These are phyloP conservation scores for Eucalyptus marginata DNA, from an alignment of 345 rosid genomes.

Conservation along the genomic window DNA sequence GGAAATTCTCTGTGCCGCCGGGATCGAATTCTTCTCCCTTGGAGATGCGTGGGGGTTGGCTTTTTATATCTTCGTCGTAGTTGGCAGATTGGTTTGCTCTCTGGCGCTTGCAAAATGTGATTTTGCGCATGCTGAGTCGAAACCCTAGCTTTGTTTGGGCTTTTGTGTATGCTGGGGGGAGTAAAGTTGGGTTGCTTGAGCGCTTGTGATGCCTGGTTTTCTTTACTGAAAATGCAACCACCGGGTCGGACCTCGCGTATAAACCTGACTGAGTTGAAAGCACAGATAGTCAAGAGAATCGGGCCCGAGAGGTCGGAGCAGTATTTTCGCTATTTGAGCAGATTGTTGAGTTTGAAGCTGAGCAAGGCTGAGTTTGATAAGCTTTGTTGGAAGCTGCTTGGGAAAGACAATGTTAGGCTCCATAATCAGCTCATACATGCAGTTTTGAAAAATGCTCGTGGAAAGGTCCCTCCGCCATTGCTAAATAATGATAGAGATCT, in stretches of 20 bases:
- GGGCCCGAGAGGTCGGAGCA: slow-evolving; percentile 19
- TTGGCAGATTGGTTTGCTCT: neutral
- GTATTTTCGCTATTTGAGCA: slow-evolving; percentile 18
- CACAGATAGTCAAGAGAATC: slow-evolving; percentile 19
- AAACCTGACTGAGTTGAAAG: slow-evolving; percentile 16
- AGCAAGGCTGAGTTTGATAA: slow-evolving; percentile 24
- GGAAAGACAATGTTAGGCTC: slow-evolving; percentile 22
- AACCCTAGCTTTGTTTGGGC: neutral
- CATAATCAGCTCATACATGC: slow-evolving; percentile 32
- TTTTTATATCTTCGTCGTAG: neutral
- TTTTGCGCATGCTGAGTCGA: neutral
- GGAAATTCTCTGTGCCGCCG: neutral
- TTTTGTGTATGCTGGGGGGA: neutral
- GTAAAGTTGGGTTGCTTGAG: neutral
- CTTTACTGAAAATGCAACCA: slow-evolving; percentile 22
- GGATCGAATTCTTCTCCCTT: neutral
- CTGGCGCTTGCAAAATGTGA: neutral
- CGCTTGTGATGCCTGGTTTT: neutral
- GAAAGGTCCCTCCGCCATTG: slow-evolving; percentile 9
- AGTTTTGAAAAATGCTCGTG: slow-evolving; percentile 30
- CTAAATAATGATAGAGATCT: neutral
- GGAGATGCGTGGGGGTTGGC: neutral
- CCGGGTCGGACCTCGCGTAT: slow-evolving; percentile 8
- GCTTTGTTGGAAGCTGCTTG: slow-evolving; percentile 22
- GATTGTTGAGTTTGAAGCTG: slow-evolving; percentile 19